phyloP scores from a whole-genome alignment of 2,329 filamentous ascomycete genomes.

The Apiospora koreana region DNA sequence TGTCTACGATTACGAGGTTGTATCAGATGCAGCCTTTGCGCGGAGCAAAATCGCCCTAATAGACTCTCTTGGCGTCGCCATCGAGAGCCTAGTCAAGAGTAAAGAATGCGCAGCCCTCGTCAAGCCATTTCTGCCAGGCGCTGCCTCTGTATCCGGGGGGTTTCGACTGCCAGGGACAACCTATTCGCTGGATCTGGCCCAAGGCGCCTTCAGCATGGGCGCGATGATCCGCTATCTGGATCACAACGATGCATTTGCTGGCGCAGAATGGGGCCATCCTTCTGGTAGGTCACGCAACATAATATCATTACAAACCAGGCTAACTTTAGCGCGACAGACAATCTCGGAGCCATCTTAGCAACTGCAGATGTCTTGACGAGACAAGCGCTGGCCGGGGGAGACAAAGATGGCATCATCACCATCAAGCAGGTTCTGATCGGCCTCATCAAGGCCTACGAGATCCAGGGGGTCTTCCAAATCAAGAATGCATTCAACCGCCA shows the following conservation, averaged over 20 bases:
- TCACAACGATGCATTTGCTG: constrained; percentile 41
- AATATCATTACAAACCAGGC: no score
- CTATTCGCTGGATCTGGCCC: constrained; percentile 35
- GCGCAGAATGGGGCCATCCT: constrained; percentile 45
- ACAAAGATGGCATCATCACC: constrained; percentile 24
- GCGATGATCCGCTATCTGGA: constrained; percentile 41
- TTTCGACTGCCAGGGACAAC: constrained; percentile 39
- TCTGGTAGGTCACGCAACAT: constrained; percentile 17
- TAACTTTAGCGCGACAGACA: constrained; percentile 29
- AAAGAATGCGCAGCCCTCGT: constrained; percentile 20
- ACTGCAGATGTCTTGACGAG: constrained; percentile 32
- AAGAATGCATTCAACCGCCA: constrained; percentile 38
- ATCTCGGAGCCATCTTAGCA: constrained; percentile 38
- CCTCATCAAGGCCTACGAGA: constrained; percentile 43
- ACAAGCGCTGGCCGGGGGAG: constrained; percentile 8
- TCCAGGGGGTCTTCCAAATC: constrained; percentile 40
- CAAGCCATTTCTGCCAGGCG: constrained; percentile 16
- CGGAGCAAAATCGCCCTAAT: constrained; percentile 20
- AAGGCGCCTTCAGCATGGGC: constrained; percentile 41
- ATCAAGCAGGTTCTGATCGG: constrained; percentile 33
- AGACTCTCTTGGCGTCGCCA: constrained; percentile 21
- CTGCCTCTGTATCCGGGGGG: constrained; percentile 15
- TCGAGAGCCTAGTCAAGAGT: constrained; percentile 18
- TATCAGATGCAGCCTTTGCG: neutral
- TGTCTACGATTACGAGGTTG: constrained; percentile 12